A percentile compares a stretch with the other conserved stretches of the same genome.
Conservation (phyloP, 805 yeast genomes). For the Pichia heedii region DNA sequence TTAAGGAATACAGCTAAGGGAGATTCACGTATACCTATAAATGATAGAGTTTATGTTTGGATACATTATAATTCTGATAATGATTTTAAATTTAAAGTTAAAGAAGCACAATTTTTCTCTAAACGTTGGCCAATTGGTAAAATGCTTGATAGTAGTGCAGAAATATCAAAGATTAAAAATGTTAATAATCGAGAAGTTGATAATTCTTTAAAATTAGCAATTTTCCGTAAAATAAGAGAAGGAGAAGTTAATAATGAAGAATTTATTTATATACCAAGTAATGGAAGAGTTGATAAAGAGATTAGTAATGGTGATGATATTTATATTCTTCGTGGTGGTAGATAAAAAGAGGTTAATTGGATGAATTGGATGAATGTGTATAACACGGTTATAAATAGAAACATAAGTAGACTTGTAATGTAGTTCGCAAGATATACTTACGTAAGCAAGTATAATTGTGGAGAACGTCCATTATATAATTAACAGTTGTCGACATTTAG, state of each 20-base stretch:
- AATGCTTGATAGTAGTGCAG: constrained; percentile 45
- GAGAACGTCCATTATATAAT: too few species aligned
- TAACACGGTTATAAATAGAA: too few species aligned
- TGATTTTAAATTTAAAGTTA: constrained; percentile 2
- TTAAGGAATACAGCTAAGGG: constrained; percentile 45
- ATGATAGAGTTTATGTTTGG: constrained; percentile 44
- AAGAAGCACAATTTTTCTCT: constrained; percentile 35
- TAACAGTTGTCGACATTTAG: too few species aligned
- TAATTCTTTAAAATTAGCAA: constrained; percentile 33
- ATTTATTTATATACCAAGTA: constrained; percentile 26
- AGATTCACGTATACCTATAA: constrained; percentile 32
- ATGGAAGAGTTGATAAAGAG: constrained; percentile 32
- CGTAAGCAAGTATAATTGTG: too few species aligned
- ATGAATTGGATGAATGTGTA: too few species aligned
- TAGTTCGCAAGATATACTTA: too few species aligned
- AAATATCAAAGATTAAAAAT: constrained; percentile 38
- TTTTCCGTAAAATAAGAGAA: constrained; percentile 31
- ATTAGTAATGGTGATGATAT: constrained; percentile 42
- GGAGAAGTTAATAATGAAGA: constrained; percentile 17
- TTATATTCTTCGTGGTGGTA: constrained; percentile 42
- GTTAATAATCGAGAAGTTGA: constrained; percentile 39
- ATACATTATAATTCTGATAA: constrained; percentile 32
- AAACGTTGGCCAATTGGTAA: constrained; percentile 54
- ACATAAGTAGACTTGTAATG: too few species aligned
- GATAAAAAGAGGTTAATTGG: not conserved